Evolutionary conservation across 306 rosid genomes (phyloP).

Genomic region (peach (Prunus persica)): Prunus_persica_NCBIv2 NC_034012.1:3135001-3135500

Average conservation of each 20-base stretch:
- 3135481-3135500: constrained; percentile 69
- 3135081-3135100: background rate
- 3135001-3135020: background rate
- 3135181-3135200: constrained; percentile 32
- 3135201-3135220: constrained; percentile 20
- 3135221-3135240: constrained; percentile 13
- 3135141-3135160: constrained; percentile 34
- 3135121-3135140: background rate
- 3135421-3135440: constrained; percentile 22
- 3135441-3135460: constrained; percentile 16
- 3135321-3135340: constrained; percentile 18
- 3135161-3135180: constrained; percentile 40
- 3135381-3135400: constrained; percentile 29
- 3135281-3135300: constrained; percentile 59
- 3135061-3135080: background rate
- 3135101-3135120: background rate
- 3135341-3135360: constrained; percentile 19
- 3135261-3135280: constrained; percentile 42
- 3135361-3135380: constrained; percentile 19
- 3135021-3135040: background rate
- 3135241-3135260: constrained; percentile 39
- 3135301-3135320: constrained; percentile 26
- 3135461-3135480: constrained; percentile 42
- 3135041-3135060: background rate
- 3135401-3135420: constrained; percentile 30